phyloP scores from a whole-genome alignment of 2,329 filamentous ascomycete genomes.

The Alternaria arborescens region DNA sequence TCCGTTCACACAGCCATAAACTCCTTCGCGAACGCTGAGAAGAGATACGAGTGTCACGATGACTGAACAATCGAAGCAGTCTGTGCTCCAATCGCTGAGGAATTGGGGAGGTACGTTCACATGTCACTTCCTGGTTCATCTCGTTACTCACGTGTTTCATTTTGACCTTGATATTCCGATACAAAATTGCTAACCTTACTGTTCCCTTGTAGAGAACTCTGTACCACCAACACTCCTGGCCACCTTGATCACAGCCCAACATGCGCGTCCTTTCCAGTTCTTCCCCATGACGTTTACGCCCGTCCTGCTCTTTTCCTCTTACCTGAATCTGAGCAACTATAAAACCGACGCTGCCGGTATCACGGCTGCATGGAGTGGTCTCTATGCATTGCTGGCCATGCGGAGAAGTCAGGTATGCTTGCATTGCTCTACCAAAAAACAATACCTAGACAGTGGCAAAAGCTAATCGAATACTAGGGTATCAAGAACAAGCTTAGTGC shows the following conservation, averaged over 20 bases:
- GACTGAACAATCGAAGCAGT: slow-evolving; percentile 51
- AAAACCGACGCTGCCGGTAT: slow-evolving; percentile 70
- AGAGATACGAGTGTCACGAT: slow-evolving; percentile 33
- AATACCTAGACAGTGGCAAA: not conserved
- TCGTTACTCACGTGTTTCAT: slow-evolving; percentile 14
- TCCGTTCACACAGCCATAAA: not conserved
- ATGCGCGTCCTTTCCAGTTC: slow-evolving; percentile 70
- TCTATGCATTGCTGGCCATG: slow-evolving; percentile 70
- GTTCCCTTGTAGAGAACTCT: slow-evolving; percentile 62
- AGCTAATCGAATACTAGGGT: slow-evolving; percentile 33
- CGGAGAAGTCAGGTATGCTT: slow-evolving; percentile 60
- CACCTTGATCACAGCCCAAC: slow-evolving; percentile 71
- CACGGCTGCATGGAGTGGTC: slow-evolving; percentile 69
- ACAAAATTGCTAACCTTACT: slow-evolving; percentile 10
- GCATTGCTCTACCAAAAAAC: not conserved
- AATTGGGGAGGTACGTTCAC: slow-evolving; percentile 61
- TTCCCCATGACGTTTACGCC: slow-evolving; percentile 74
- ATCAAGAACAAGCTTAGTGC: slow-evolving; percentile 59
- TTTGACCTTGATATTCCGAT: not conserved
- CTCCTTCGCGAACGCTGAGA: not conserved
- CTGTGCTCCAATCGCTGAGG: slow-evolving; percentile 56
- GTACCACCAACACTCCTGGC: slow-evolving; percentile 71
- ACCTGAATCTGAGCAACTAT: slow-evolving; percentile 70
- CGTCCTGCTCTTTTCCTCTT: slow-evolving; percentile 70
- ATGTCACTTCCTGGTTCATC: not conserved